A percentile compares a stretch with the other conserved stretches of the same genome.
These are phyloP conservation scores for Monilinia fructicola DNA, from an alignment of 2,329 filamentous ascomycete genomes.

Conservation along the genomic window DNA sequence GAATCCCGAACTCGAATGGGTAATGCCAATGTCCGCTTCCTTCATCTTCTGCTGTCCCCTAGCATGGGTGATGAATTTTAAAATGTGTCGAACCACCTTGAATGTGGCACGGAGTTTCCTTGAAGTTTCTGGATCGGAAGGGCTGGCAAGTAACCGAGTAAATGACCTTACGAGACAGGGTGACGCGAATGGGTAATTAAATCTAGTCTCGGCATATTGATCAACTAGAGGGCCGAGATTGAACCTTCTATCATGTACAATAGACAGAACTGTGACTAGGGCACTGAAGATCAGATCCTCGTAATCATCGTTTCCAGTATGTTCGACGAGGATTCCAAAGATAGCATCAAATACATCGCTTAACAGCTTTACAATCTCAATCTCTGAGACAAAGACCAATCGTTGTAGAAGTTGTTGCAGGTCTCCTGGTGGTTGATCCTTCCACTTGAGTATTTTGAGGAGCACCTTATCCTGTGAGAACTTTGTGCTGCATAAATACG, in stretches of 20 bases:
- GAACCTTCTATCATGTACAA: constrained; percentile 91
- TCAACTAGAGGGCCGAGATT: constrained; percentile 89
- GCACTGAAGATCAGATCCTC: constrained; percentile 92
- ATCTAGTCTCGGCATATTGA: constrained; percentile 81
- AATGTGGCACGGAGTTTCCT: constrained; percentile 85
- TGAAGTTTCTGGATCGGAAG: constrained; percentile 78
- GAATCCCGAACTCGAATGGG: constrained; percentile 69
- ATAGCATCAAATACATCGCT: constrained; percentile 86
- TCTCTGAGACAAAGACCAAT: constrained; percentile 91
- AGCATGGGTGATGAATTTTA: constrained; percentile 93
- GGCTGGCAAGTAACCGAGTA: constrained; percentile 76
- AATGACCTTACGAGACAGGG: constrained; percentile 86
- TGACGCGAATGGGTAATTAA: constrained; percentile 91
- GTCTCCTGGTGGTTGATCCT: constrained; percentile 68
- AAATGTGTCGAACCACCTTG: constrained; percentile 88
- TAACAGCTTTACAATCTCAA: constrained; percentile 93
- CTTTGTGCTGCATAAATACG: constrained; percentile 88
- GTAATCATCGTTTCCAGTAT: constrained; percentile 86
- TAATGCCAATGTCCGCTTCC: constrained; percentile 83
- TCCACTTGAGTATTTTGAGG: constrained; percentile 83
- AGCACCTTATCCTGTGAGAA: constrained; percentile 92
- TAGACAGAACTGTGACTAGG: constrained; percentile 84
- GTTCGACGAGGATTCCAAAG: constrained; percentile 87
- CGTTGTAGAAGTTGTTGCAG: constrained; percentile 74
- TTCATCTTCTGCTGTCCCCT: constrained; percentile 84